Evolutionary conservation across 257 asterid species (phyloP).

Genomic region (Agastache rugosa): DNA sequence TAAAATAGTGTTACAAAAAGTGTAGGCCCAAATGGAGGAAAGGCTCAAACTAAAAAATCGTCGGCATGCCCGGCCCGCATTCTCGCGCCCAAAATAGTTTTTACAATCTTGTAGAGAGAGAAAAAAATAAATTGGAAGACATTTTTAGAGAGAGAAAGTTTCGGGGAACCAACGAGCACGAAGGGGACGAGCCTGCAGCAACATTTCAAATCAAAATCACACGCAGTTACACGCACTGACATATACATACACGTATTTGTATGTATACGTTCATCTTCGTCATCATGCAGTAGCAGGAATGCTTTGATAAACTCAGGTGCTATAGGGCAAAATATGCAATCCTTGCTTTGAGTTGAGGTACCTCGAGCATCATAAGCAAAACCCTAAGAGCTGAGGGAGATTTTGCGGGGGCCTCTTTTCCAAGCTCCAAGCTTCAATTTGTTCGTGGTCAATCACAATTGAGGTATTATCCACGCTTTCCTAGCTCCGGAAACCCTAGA

Average conservation of each 20-base stretch:
- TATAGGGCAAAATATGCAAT: conserved; percentile 33
- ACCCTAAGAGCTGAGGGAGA: conserved; percentile 47
- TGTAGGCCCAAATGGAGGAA: not conserved
- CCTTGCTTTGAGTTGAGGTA: conserved; percentile 51
- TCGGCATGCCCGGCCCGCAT: conserved; percentile 33
- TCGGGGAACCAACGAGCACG: conserved; percentile 44
- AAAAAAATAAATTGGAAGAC: conserved; percentile 23
- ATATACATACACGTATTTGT: conserved; percentile 38
- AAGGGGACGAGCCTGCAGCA: conserved; percentile 47
- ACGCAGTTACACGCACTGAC: conserved; percentile 39
- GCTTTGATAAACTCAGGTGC: conserved; percentile 34
- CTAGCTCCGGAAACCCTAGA: conserved; percentile 48
- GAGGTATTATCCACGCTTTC: conserved; percentile 43
- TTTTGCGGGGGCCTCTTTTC: conserved; percentile 28
- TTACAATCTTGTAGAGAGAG: conserved; percentile 42
- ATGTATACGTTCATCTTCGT: conserved; percentile 26
- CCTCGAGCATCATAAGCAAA: conserved; percentile 49
- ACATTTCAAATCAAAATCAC: conserved; percentile 38
- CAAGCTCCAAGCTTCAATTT: conserved; percentile 41
- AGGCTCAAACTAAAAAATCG: conserved; percentile 19
- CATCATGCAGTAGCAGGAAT: conserved; percentile 35
- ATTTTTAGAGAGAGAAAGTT: conserved; percentile 50
- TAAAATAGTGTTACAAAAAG: too few relatives aligned
- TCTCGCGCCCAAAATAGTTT: conserved; percentile 45
- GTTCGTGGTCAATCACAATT: conserved; percentile 38